phyloP scores from a whole-genome alignment of 78 protist species.

The Dictyostelium purpureum region DNA sequence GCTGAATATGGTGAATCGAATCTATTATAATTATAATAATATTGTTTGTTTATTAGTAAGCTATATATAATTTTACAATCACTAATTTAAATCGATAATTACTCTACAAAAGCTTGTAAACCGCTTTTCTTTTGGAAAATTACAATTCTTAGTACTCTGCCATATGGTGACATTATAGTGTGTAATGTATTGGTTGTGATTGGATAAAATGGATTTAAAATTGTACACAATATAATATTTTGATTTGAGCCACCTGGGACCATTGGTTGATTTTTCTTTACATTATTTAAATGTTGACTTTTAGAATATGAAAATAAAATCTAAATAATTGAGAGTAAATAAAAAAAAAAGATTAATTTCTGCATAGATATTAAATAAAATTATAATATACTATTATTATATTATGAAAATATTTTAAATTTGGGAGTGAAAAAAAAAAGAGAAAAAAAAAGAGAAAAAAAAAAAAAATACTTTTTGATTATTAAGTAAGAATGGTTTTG shows the following conservation, averaged over 20 bases:
- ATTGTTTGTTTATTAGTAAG: not conserved
- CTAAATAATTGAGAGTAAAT: not conserved
- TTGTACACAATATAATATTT: slow-evolving; percentile 59
- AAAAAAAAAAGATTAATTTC: not conserved
- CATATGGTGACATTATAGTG: slow-evolving; percentile 72
- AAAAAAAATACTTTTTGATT: slow-evolving; percentile 30
- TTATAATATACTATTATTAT: not conserved
- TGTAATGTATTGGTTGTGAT: slow-evolving; percentile 46
- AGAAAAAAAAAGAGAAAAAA: not conserved
- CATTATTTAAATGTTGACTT: slow-evolving; percentile 60
- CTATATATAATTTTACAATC: not conserved
- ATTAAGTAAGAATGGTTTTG: slow-evolving; percentile 23
- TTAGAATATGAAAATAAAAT: slow-evolving; percentile 64
- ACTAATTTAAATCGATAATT: not conserved
- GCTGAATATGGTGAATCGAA: slow-evolving; percentile 78
- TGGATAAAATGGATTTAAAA: slow-evolving; percentile 67
- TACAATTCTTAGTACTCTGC: slow-evolving; percentile 75
- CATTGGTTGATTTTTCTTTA: not conserved
- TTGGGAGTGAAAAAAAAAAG: not conserved
- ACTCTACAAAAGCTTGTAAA: slow-evolving; percentile 78
- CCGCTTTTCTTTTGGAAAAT: slow-evolving; percentile 77
- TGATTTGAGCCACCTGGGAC: not conserved
- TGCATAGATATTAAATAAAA: not conserved
- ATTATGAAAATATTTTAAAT: not conserved
- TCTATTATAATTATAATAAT: not conserved